Evolutionary conservation across 352 stramenopile genomes (phyloP).

Genomic region (Pythium chondricola): DNA sequence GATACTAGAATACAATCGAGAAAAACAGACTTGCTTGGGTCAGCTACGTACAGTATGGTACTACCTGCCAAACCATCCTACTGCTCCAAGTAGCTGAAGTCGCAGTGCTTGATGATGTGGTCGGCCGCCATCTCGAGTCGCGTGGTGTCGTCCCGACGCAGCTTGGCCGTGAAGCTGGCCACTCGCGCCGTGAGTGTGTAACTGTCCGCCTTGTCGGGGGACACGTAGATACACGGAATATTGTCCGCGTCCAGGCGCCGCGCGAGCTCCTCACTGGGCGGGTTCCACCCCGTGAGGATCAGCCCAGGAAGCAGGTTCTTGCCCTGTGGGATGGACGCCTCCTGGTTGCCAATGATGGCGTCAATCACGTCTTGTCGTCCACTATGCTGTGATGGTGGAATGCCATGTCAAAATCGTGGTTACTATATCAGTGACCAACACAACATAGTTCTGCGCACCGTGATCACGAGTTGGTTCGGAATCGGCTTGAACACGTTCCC

Average conservation of each 20-base stretch:
- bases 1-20: conserved; percentile 1
- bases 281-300: conserved; percentile 82
- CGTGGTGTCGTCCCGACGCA: conserved; percentile 64
- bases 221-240: conserved; percentile 86
- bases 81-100: conserved; percentile 66
- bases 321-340: conserved; percentile 55
- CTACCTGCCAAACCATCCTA: conserved; percentile 12
- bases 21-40: too few relatives aligned
- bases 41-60: too few relatives aligned
- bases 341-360: conserved; percentile 80
- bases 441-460: conserved; percentile 24
- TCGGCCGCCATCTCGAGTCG: conserved; percentile 74
- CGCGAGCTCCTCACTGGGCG: conserved; percentile 56
- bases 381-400: conserved; percentile 61
- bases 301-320: conserved; percentile 67
- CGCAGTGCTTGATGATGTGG: conserved; percentile 76
- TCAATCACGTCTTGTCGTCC: conserved; percentile 79
- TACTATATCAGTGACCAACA: not conserved
- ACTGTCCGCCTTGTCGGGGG: conserved; percentile 77
- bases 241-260: conserved; percentile 69
- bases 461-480: conserved; percentile 82
- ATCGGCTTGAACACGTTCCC: conserved; percentile 84
- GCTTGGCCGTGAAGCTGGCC: conserved; percentile 76
- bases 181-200: conserved; percentile 82
- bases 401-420: not conserved